These are phyloP conservation scores for Microbotryum violaceum DNA, from an alignment of 1,284 basidiomycete species.

Conservation along the genomic window DNA sequence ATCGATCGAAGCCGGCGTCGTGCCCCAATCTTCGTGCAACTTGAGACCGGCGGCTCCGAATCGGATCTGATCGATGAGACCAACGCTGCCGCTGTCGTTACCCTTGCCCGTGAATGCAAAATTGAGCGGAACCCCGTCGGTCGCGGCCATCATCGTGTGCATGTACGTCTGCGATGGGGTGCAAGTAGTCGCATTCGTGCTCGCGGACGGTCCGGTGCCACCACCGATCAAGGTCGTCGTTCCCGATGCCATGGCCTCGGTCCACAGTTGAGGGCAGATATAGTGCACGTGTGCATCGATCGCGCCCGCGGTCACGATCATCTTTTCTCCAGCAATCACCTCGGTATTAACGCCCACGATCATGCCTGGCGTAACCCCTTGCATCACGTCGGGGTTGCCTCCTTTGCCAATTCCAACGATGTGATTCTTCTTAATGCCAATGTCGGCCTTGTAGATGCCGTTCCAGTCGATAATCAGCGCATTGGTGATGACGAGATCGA, in stretches of 20 bases:
- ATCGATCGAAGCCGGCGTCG: slow-evolving; percentile 76
- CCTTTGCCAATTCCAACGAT: slow-evolving; percentile 92
- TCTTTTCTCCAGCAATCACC: slow-evolving; percentile 88
- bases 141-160: slow-evolving; percentile 76
- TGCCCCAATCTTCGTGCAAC: slow-evolving; percentile 97
- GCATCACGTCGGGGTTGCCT: slow-evolving; percentile 93
- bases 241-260: slow-evolving; percentile 48
- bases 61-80: slow-evolving; percentile 70
- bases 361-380: slow-evolving; percentile 64
- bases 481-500: slow-evolving; percentile 93
- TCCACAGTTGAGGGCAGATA: slow-evolving; percentile 83
- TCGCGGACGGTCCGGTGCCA: slow-evolving; percentile 81
- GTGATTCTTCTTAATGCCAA: slow-evolving; percentile 66
- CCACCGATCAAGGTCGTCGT: slow-evolving; percentile 44
- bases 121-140: slow-evolving; percentile 82
- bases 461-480: slow-evolving; percentile 90
- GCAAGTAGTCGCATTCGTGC: slow-evolving; percentile 90
- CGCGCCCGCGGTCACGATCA: slow-evolving; percentile 87
- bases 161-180: slow-evolving; percentile 84
- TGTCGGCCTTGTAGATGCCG: slow-evolving; percentile 97
- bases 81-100: slow-evolving; percentile 69
- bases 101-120: slow-evolving; percentile 60
- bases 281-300: slow-evolving; percentile 75
- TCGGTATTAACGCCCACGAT: slow-evolving; percentile 82
- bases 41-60: slow-evolving; percentile 90